Percentiles rank a stretch among this genome's conserved stretches.
phyloP scores from a whole-genome alignment of 768 basidiomycete genomes.

The Tylopilus vinaceipallidus region DNA sequence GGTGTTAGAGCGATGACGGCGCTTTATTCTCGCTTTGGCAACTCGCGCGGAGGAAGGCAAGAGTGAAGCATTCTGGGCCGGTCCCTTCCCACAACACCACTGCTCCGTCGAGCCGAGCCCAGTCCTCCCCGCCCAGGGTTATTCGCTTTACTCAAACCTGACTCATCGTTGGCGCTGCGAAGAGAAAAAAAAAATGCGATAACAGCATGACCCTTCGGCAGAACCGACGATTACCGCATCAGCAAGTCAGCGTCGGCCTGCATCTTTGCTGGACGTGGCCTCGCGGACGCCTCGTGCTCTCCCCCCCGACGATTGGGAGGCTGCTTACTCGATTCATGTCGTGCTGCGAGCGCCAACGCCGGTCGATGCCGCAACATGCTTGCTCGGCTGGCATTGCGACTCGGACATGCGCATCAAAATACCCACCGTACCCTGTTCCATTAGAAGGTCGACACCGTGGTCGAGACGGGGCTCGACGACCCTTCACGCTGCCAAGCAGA shows the following conservation, averaged over 20 bases:
- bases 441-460: neutral
- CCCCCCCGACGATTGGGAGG: constrained; percentile 15
- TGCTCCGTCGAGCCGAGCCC: no score
- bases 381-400: neutral
- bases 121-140: no score
- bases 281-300: constrained; percentile 26
- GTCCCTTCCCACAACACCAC: constrained; percentile 32
- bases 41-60: constrained; percentile 31
- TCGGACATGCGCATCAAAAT: no score
- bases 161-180: constrained; percentile 2
- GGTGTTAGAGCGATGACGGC: constrained; percentile 29
- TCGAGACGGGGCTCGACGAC: neutral
- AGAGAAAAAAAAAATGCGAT: constrained; percentile 13
- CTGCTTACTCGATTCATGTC: constrained; percentile 13
- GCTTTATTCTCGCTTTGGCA: constrained; percentile 38
- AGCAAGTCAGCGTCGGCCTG: constrained; percentile 8
- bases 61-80: constrained; percentile 25
- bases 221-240: constrained; percentile 13
- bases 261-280: constrained; percentile 13
- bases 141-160: constrained; percentile 6
- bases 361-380: constrained; percentile 3
- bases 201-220: constrained; percentile 23
- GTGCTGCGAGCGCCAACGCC: neutral
- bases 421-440: neutral
- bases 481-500: no score